Evolutionary conservation across 768 basidiomycete species (phyloP), one percentile per base, ranked within the genome.

Genomic region (Termitomyces sp.): DNA sequence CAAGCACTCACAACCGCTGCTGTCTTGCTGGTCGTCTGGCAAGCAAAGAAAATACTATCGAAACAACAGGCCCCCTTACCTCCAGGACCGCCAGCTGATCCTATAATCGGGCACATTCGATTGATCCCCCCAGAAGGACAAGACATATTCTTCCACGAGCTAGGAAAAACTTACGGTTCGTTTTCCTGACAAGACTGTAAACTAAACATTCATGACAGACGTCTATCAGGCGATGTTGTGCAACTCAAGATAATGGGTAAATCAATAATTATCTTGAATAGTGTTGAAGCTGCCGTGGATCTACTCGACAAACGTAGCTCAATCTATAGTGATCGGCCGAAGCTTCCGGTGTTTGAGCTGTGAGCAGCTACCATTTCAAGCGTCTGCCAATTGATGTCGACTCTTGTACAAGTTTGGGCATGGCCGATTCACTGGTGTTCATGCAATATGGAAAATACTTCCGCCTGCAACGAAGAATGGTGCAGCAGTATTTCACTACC

Each of bases 21-120:
- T 28, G 16, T 35, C n/a, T n/a, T 48, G n/a, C 38, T 63, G 7
- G 48, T 52, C 24, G 18, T 15, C 8, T 51, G 53, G 54, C 55
- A 57, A 46, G 59, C 12, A 36, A 57, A 39, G 42, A 48, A 2
- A 57, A 24, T 36, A 45, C 7, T 57, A 7, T 58, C 59, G 2
- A 60, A 45, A 32, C 46, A 51, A 46, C 56, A 28, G n/a, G 7
- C 16, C 16, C 57, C 40, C 7, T 39, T 67, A 3, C 75, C 77
- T 7, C 77, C 76, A 15, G 70, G 78, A 24, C 77, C 75, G 2
- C 76, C 75, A 7, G 67, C 70, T 9, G 75, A 79, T 56, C 73
- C 74, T 4, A 42, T 79, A 51, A 68, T 79, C 15, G 78, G 78
- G 9, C 75, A 79, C 59, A 63, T 74, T 18, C 70, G 75, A 7